A percentile compares a stretch with the other conserved stretches of the same genome.
Evolutionary conservation across 495 filamentous ascomycete genomes (phyloP).

Genomic region (Amphirosellinia nigrospora): DNA sequence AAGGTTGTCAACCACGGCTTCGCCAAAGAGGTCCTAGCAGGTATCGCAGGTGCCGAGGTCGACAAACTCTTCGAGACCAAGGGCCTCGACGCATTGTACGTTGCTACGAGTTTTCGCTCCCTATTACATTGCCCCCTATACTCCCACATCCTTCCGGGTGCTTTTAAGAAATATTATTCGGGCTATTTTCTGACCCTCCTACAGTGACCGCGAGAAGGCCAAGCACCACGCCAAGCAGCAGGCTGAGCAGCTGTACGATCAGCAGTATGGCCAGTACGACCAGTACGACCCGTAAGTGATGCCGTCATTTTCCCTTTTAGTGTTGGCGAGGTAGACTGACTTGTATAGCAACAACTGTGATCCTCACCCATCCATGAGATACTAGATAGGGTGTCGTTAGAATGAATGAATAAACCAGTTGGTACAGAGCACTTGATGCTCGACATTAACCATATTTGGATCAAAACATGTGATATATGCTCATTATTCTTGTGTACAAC

Average conservation of each 20-base stretch:
- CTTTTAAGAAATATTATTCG: background rate
- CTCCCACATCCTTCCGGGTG: background rate
- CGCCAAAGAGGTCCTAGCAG: slow-evolving; percentile 78
- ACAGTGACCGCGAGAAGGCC: slow-evolving; percentile 65
- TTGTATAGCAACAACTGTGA: slow-evolving; percentile 22
- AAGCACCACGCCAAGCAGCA: slow-evolving; percentile 71
- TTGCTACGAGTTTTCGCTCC: background rate
- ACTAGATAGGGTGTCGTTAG: slow-evolving; percentile 28
- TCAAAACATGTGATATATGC: too few species aligned
- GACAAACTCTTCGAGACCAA: slow-evolving; percentile 83
- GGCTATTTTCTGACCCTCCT: background rate
- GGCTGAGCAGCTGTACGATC: slow-evolving; percentile 66
- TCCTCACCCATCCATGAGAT: slow-evolving; percentile 32
- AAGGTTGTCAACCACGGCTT: slow-evolving; percentile 72
- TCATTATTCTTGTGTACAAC: background rate
- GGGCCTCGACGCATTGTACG: slow-evolving; percentile 62
- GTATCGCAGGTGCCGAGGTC: slow-evolving; percentile 73
- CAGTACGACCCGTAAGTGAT: slow-evolving; percentile 58
- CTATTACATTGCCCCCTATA: background rate
- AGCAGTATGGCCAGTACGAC: slow-evolving; percentile 59
- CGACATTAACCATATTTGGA: background rate
- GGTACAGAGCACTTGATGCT: background rate
- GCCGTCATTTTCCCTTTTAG: background rate
- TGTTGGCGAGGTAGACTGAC: background rate
- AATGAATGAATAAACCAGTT: background rate